Base-by-base conservation (phyloP, 2,329 filamentous ascomycete genomes). In the Blastomyces percursus region DNA sequence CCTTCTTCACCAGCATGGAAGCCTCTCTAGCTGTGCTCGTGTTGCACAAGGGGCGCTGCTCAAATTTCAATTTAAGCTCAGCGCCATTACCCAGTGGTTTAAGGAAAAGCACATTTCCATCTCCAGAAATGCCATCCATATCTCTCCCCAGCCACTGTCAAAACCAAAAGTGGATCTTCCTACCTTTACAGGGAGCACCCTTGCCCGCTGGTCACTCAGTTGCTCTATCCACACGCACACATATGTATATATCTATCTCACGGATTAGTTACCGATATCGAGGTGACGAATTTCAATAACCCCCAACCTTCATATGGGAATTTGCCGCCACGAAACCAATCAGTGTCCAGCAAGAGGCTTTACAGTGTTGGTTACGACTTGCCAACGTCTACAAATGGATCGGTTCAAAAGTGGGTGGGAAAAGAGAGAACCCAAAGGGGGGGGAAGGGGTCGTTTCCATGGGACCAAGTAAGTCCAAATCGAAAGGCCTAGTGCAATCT, bases 11-110 rank as follows among this genome's bases (percentile, higher is more conserved):
- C 24, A 30, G 56, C 27, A 57, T 57, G 21, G 51, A 32, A 24
- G 19, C 16, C 42, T 58, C 42, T 58, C 56, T 27, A 21, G 44
- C 21, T 16, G 56, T 58, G 21, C 14, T 21, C 19, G 35, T 24
- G 56, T n/a, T 58, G 56, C 56, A 30, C 30, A 32, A 19, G 56
- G 8, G 38, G 56, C 40, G 56, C 56, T 58, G 52, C 19, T 52
- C 50, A 19, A n/a, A n/a, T 58, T 46, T 58, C 21, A 30, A 58
- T 58, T 42, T 40, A 58, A 58, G 24, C 40, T 58, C 35, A 58
- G 30, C 12, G 40, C 24, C 35, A 58, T 32, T 58, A 40, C 12
- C 56, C 56, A 58, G 32, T 46, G 40, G 24, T 7, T 44, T 16
- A 30, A n/a, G 56, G 40, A 24, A 58, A 58, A 55, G 52, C 32